Conservation (phyloP, 2,329 filamentous ascomycete genomes). For the Drechmeria coniospora region DNA sequence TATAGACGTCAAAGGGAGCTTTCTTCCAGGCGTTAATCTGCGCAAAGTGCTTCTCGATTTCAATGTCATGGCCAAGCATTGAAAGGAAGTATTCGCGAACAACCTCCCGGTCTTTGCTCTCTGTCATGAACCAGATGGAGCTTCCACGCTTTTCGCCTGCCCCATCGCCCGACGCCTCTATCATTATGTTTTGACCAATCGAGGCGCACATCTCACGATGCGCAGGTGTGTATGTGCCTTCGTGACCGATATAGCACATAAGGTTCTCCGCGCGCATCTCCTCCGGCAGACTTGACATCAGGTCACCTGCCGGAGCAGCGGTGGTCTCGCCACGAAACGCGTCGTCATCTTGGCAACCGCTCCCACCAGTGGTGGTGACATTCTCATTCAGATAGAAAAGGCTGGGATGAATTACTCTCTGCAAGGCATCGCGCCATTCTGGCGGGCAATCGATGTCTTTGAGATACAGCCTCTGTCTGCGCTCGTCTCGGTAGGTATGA, state of each 20-base stretch:
- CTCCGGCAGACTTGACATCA: constrained; percentile 82
- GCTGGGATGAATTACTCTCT: constrained; percentile 61
- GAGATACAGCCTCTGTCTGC: constrained; percentile 75
- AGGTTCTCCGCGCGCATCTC: constrained; percentile 90
- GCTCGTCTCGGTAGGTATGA: constrained; percentile 62
- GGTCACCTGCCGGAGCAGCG: constrained; percentile 63
- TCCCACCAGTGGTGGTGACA: constrained; percentile 27
- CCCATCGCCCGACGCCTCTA: constrained; percentile 63
- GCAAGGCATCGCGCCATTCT: constrained; percentile 71
- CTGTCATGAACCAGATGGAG: constrained; percentile 98
- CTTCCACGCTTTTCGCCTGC: constrained; percentile 70
- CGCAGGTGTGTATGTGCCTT: constrained; percentile 89
- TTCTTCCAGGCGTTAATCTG: constrained; percentile 92
- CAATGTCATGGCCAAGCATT: constrained; percentile 86
- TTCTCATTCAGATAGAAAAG: constrained; percentile 85
- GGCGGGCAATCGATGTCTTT: constrained; percentile 94
- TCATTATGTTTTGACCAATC: constrained; percentile 95
- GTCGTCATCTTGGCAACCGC: constrained; percentile 19
- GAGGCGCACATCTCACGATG: constrained; percentile 97
- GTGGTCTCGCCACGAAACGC: constrained; percentile 35
- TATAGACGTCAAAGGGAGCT: constrained; percentile 81
- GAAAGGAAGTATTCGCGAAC: constrained; percentile 91
- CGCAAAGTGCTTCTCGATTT: constrained; percentile 93
- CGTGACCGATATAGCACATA: constrained; percentile 97
- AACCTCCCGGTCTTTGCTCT: constrained; percentile 77